Percentiles rank a stretch among this genome's conserved stretches.
Evolutionary conservation across 1,139 yeast species (phyloP).

Genomic region (Saccharomyces hybrid): DNA sequence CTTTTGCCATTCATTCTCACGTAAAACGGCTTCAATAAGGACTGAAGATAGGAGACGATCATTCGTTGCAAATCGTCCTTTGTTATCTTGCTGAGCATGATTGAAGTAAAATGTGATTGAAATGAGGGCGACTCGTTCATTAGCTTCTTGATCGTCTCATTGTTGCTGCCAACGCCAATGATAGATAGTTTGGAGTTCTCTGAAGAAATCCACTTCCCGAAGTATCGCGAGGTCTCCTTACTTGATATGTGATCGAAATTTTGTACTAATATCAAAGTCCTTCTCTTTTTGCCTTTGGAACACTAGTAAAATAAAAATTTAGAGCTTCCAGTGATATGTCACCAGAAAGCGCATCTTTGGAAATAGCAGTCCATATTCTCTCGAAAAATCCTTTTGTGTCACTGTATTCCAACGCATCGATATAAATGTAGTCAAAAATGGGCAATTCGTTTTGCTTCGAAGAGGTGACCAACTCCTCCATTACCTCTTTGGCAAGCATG

Average conservation of each 20-base stretch:
- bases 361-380: conserved; percentile 61
- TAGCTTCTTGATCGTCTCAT: not conserved
- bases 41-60: not conserved
- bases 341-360: conserved; percentile 48
- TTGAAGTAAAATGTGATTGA: not conserved
- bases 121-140: not conserved
- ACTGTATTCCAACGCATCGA: conserved; percentile 72
- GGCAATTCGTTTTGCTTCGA: conserved; percentile 39
- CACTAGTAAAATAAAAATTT: conserved; percentile 39
- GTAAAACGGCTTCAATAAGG: not conserved
- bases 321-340: conserved; percentile 45
- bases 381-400: conserved; percentile 70
- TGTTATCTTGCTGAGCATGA: not conserved
- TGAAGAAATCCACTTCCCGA: conserved; percentile 88
- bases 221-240: conserved; percentile 67
- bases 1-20: not conserved
- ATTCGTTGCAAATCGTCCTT: not conserved
- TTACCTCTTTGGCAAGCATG: conserved; percentile 74
- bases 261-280: conserved; percentile 64
- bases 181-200: conserved; percentile 66
- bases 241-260: conserved; percentile 77
- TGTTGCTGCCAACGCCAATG: conserved; percentile 60
- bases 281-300: conserved; percentile 17
- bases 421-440: conserved; percentile 61
- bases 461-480: conserved; percentile 47